Conservation (phyloP, 2,329 filamentous ascomycete species). For the Neophaeococcomyces aloes region DNA sequence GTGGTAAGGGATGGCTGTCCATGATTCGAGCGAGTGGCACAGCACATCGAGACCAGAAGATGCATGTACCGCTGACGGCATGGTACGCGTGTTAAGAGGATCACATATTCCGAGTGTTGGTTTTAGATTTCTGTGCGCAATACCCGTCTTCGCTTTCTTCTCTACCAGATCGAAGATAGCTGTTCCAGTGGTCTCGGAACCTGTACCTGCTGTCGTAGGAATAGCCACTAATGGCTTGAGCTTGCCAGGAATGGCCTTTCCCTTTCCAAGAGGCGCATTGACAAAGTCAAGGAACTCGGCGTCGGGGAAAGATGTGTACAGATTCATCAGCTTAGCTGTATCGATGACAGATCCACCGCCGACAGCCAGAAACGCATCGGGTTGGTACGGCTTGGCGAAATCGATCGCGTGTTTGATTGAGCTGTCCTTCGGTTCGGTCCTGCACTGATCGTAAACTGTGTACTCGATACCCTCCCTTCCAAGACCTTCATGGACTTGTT, state of each 20-base stretch:
- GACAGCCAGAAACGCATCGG: conserved; percentile 87
- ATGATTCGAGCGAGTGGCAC: conserved; percentile 90
- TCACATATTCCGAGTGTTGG: conserved; percentile 82
- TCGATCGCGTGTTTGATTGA: conserved; percentile 86
- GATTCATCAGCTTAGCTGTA: conserved; percentile 96
- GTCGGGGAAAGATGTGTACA: conserved; percentile 82
- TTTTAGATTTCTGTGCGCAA: conserved; percentile 91
- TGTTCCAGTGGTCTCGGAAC: conserved; percentile 90
- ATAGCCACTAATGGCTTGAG: conserved; percentile 70
- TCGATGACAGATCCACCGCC: conserved; percentile 93
- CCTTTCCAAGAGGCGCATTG: conserved; percentile 84
- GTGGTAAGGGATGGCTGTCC: conserved; percentile 92
- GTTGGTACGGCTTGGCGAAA: conserved; percentile 66
- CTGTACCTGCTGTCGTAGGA: conserved; percentile 76
- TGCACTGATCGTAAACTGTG: conserved; percentile 67
- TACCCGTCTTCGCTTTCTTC: conserved; percentile 85
- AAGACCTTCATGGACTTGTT: conserved; percentile 72
- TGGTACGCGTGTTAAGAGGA: conserved; percentile 84
- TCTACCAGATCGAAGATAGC: conserved; percentile 94
- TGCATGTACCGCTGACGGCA: conserved; percentile 89
- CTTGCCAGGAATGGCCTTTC: conserved; percentile 59
- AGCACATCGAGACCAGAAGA: conserved; percentile 87
- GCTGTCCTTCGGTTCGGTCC: conserved; percentile 88
- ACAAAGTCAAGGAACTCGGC: conserved; percentile 96
- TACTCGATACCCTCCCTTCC: conserved; percentile 68